Base-by-base conservation (phyloP, 202 grass and related monocot genomes). In the Panicum virgatum region DNA sequence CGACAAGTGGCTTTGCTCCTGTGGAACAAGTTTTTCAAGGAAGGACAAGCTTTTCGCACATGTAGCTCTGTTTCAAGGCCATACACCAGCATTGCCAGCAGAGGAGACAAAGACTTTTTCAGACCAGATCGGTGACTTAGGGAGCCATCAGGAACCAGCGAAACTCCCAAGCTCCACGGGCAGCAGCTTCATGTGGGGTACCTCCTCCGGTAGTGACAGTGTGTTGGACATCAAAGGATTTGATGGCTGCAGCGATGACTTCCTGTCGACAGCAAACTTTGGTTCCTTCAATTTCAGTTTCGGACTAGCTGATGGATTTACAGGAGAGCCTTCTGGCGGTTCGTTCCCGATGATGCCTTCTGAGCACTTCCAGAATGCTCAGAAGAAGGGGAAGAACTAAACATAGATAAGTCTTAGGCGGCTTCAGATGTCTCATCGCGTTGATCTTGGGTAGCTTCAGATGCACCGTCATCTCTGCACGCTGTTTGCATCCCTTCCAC, bases 11-110 rank as follows among this genome's bases (percentile, higher is more conserved):
- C 51, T 97, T 50, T 94, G 91, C 86, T 94, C 94, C 2, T 97
- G 94, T 14, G 91, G 89, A 3, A 94, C 94, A 6, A 91, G 66
- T 32, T 97, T 97, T 65, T 88, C 94, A 4, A 89, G 94, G 81
- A 97, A 97, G 68, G 94, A 94, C 71, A 97, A 97, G 79, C 83
- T 97, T 5, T 97, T 97, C 11, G 76, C 86, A 3, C 94, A 97
- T n/a, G 85, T 94, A 36, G 89, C 87, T 3, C 76, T 97, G 50
- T 97, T 97, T 66, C 89, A 93, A 42, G 94, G 91, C 15, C 94
- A 97, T 65, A 86, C 87, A 0, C 94, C 91, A 0, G 87, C 87
- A 3, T 44, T 97, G 19, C 85, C 89, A 14, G 13, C 81, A 5
- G 90, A 90, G 5, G 93, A 93, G 52, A 47, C 71, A 19, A 87